Evolutionary conservation across 169 alveolate genomes (phyloP), one percentile per base, ranked within the genome.

Genomic region (Theileria annulata): DNA sequence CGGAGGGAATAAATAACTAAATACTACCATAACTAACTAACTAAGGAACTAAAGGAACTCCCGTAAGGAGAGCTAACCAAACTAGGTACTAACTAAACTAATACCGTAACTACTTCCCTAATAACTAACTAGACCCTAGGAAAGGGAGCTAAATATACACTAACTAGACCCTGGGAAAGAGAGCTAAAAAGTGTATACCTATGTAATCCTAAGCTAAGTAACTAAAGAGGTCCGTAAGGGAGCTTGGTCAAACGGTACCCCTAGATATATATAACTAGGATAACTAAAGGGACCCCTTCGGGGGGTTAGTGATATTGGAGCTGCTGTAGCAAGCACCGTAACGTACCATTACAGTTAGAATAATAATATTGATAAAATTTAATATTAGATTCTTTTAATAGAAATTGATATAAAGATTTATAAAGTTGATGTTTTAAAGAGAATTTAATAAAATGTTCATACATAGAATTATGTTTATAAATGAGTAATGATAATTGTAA

Each of bases 401-500:
- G 60, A 54, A 75, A 82, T 4, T 76, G 69, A 28, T 76, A 70
- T 23, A 82, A 60, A 70, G 58, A 71, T 63, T 71, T 75, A 76
- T 76, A 64, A 48, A 93, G 95, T 78, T 94, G 95, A 93, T 98
- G 97, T 31, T 99, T 98, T 68, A 97, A 93, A 58, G 95, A 95
- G 48, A 99, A 95, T 30, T 97, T 94, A 88, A 96, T 98, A 76
- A 96, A 97, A 88, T 99, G 99, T 88, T 99, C 97, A 78, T 96
- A 91, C 51, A 99, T 99, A 96, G 98, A 96, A 27, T 99, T 98
- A 85, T 98, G 94, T 87, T 95, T 96, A 93, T 99, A 99, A 21
- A 99, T 99, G 35, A 96, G 93, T 88, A 93, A 96, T n/a, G 99
- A 99, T 75, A 99, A 92, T 91, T 98, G 99, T 17, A 99, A 99